Base-by-base conservation (phyloP, 2,329 filamentous ascomycete genomes). In the Aspergillus sergii region DNA sequence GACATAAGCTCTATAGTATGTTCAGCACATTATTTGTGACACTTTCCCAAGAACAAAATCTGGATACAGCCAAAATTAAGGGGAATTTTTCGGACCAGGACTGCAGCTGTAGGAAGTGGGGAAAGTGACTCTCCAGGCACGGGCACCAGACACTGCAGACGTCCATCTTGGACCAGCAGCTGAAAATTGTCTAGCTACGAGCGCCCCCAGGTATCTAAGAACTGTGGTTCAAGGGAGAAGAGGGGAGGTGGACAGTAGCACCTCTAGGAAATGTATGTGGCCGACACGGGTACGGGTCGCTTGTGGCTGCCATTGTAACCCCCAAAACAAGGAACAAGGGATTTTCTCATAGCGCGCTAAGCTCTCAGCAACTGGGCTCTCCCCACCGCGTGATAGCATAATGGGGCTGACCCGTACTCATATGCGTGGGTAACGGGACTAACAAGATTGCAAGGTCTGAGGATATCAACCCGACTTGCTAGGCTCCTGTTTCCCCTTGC, bases 401-500 rank as follows among this genome's bases (percentile, higher is more conserved):
- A 26, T 12, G 51, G 19, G 57, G 45, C 43, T 58, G 41, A 26
- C n/a, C 14, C 21, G 16, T 55, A 43, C 28, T 39, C 41, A 32
- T 30, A 32, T 43, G 32, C 21, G 30, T 41, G n/a, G 14, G 23
- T 60, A 39, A 14, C 10, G 51, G 23, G 48, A 21, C 30, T 45
- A 57, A 54, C 23, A 34, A 32, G 16, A 39, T 36, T 39, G 32
- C 21, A 30, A 45, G 9, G 7, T 21, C n/a, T 32, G 34, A 30
- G 23, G 41, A 41, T 16, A 61, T 76, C 71, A 77, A 60, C 69
- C 69, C 16, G 71, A 73, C 43, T 64, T 66, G n/a, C 64, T 65
- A 2, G 64, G 63, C 21, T 71, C 68, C 34, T 73, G 73, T 30
- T 64, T 68, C 21, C 68, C 71, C 61, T 79, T 79, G 32, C 74